phyloP scores from a whole-genome alignment of 129 eudicot genomes.

The Kitagawia praeruptora region DNA sequence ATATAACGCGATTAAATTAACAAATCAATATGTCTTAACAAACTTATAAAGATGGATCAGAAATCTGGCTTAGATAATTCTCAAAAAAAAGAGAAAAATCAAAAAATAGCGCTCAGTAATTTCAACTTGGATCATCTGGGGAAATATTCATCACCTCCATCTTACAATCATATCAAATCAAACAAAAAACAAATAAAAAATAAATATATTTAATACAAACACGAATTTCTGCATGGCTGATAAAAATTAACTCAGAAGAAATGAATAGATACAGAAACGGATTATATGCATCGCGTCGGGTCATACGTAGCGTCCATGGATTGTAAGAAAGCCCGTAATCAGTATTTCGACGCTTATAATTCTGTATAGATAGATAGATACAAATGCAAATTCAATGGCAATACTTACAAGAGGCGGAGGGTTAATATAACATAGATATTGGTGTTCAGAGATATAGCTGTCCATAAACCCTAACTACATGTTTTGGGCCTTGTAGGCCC shows the following conservation, averaged over 20 bases:
- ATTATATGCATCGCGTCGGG: too few relatives aligned
- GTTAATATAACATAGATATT: background rate
- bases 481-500: background rate
- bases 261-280: too few relatives aligned
- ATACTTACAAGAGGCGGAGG: background rate
- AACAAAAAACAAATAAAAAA: background rate
- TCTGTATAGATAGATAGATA: background rate
- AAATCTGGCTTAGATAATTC: background rate
- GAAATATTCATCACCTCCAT: background rate
- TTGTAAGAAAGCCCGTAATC: too few relatives aligned
- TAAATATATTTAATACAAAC: background rate
- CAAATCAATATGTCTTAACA: background rate
- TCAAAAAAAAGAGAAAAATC: background rate
- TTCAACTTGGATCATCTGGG: background rate
- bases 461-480: background rate
- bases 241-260: too few relatives aligned
- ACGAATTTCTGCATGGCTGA: too few relatives aligned
- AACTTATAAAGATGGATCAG: background rate
- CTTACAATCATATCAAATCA: background rate
- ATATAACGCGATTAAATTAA: too few relatives aligned
- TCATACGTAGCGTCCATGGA: too few relatives aligned
- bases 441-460: too few relatives aligned
- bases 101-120: background rate
- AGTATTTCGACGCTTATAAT: background rate
- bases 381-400: too few relatives aligned